Evolutionary conservation across 495 filamentous ascomycete species (phyloP), one percentile per base, ranked within the genome.

Genomic region (Aspergillus wentii): DNA sequence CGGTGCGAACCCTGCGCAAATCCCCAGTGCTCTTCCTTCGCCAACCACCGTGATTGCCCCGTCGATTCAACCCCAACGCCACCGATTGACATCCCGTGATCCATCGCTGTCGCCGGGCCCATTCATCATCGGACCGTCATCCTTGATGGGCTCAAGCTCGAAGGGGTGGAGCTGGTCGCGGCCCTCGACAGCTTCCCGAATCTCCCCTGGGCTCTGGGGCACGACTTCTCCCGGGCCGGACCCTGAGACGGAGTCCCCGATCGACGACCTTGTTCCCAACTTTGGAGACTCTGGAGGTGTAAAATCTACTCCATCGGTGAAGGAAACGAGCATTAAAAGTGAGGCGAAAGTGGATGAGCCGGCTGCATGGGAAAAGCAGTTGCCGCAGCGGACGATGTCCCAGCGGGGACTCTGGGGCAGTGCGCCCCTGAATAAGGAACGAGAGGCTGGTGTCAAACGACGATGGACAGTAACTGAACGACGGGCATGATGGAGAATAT

Each of bases 391-490:
- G 27, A 62, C 61, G 1, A 34, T 41, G 8, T 65, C 61, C 4
- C 66, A 72, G 30, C 58, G 62, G 7, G 66, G 68, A 9, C 57
- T 72, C 7, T 72, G 68, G 68, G 57, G 65, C 2, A 60, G 64
- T 44, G 58, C 56, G 2, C 52, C 51, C 8, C 19, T 60, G n/a
- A 44, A 57, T 39, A 55, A 57, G 32, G 60, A 61, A 30, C 56
- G 52, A n/a, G 57, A 66, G 9, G 23, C 31, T 6, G 31, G 43
- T 15, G 44, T 58, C 18, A 59, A 61, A 31, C 60, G 68, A 21
- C 58, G 68, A 35, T 72, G 68, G 68, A 69, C 68, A 3, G 56
- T 72, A 30, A 49, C 61, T 6, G 68, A 71, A 41, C 58, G 61
- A 20, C 64, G 63, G 18, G 37, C 58, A 22, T 66, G 45, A 64